phyloP scores from a whole-genome alignment of 345 rosid species.

The Moricandia moricandioides region DNA sequence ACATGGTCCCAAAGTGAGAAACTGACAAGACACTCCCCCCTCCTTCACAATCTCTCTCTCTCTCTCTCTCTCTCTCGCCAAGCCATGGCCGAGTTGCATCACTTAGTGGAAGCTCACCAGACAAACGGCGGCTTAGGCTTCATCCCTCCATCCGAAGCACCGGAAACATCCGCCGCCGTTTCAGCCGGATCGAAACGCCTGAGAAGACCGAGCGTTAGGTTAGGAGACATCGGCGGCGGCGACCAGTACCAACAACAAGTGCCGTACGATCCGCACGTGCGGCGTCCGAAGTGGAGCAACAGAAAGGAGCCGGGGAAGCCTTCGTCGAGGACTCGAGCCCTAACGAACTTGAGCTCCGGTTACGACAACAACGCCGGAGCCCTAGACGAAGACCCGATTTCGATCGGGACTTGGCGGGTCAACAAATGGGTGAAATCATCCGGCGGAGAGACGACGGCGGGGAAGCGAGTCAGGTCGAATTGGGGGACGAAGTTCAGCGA shows the following conservation, averaged over 20 bases:
- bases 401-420: slow-evolving; percentile 70
- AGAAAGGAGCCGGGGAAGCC: slow-evolving; percentile 37
- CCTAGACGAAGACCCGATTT: slow-evolving; percentile 59
- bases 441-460: slow-evolving; percentile 14
- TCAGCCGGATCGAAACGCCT: slow-evolving; percentile 71
- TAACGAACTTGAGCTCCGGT: slow-evolving; percentile 51
- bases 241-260: slow-evolving; percentile 43
- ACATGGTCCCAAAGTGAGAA: slow-evolving; percentile 7
- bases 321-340: slow-evolving; percentile 56
- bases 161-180: slow-evolving; percentile 38
- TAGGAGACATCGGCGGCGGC: slow-evolving; percentile 92
- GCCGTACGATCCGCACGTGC: slow-evolving; percentile 50
- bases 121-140: slow-evolving; percentile 49
- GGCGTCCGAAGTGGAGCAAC: slow-evolving; percentile 41
- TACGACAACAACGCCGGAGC: slow-evolving; percentile 42
- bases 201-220: slow-evolving; percentile 85
- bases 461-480: slow-evolving; percentile 62
- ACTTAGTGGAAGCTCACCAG: slow-evolving; percentile 48
- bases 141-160: slow-evolving; percentile 41
- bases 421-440: slow-evolving; percentile 36
- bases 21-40: background rate
- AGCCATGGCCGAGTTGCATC: slow-evolving; percentile 59
- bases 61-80: background rate
- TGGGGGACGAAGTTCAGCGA: slow-evolving; percentile 64
- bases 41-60: slow-evolving; percentile 7